Conservation (phyloP, 139 green algal genomes). For the Tetradesmus lagerheimii region DNA sequence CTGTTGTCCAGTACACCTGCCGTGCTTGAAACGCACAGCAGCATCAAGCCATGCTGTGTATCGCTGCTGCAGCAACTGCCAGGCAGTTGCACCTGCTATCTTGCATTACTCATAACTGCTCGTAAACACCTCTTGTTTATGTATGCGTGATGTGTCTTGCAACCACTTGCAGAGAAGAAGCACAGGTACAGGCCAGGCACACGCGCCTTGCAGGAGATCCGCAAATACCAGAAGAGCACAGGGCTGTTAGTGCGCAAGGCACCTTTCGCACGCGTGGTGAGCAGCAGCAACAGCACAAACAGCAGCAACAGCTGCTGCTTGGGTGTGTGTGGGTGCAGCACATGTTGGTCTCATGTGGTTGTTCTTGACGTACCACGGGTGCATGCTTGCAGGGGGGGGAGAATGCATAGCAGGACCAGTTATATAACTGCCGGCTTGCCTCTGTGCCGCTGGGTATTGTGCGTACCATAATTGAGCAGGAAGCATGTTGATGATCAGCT, state of each 20-base stretch:
- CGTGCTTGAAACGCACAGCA: too few species aligned
- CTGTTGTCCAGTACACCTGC: too few species aligned
- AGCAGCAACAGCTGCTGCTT: neutral
- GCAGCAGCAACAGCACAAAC: neutral
- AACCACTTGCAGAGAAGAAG: constrained; percentile 15
- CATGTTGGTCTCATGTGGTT: neutral
- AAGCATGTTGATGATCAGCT: too few species aligned
- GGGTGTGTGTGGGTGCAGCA: neutral
- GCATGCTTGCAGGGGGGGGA: too few species aligned
- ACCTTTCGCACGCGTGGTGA: constrained; percentile 93
- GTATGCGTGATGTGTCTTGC: neutral
- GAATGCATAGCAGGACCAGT: too few species aligned
- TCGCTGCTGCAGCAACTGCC: too few species aligned
- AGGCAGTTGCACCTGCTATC: too few species aligned
- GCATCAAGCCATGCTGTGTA: too few species aligned
- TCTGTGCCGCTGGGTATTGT: too few species aligned
- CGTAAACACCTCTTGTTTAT: neutral
- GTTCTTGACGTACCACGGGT: neutral
- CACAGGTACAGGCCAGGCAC: constrained; percentile 87
- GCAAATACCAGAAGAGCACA: constrained; percentile 91
- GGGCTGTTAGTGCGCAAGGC: constrained; percentile 92
- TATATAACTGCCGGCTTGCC: too few species aligned
- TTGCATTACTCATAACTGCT: neutral
- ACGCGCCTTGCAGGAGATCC: constrained; percentile 89
- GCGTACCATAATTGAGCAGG: too few species aligned